phyloP scores from a whole-genome alignment of 352 stramenopile species.

The Blastocystis sp. region DNA sequence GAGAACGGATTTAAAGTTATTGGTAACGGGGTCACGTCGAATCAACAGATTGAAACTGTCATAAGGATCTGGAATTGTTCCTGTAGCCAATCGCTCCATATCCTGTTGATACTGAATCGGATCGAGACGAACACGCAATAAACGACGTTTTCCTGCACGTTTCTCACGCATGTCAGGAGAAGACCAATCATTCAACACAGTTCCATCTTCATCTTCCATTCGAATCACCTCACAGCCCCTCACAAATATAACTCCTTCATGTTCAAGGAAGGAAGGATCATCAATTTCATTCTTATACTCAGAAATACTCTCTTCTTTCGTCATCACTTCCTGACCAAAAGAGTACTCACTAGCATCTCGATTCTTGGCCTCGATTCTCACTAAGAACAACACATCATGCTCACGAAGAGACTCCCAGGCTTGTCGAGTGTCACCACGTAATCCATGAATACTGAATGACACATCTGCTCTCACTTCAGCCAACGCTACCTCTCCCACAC shows the following conservation, averaged over 20 bases:
- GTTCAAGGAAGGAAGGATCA: conserved; percentile 78
- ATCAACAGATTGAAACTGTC: conserved; percentile 32
- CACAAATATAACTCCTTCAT: conserved; percentile 81
- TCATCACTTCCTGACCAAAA: neutral
- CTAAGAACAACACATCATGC: conserved; percentile 89
- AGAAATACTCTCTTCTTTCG: neutral
- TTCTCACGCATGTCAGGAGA: conserved; percentile 36
- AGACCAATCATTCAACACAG: conserved; percentile 77
- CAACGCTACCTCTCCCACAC: conserved; percentile 81
- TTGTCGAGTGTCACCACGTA: conserved; percentile 72
- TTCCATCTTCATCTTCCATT: conserved; percentile 80
- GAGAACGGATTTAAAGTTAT: conserved; percentile 91
- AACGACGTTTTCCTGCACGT: conserved; percentile 75
- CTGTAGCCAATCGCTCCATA: conserved; percentile 71
- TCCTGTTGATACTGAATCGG: conserved; percentile 89
- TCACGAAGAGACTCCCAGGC: conserved; percentile 87
- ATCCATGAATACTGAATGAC: conserved; percentile 80
- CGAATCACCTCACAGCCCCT: conserved; percentile 81
- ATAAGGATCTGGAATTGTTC: conserved; percentile 72
- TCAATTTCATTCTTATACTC: conserved; percentile 71
- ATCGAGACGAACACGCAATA: conserved; percentile 85
- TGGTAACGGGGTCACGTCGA: conserved; percentile 73
- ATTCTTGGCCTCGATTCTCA: conserved; percentile 77
- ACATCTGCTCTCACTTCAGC: conserved; percentile 81
- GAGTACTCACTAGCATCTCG: conserved; percentile 77